These are phyloP conservation scores for Sanghuangporus weigelae DNA, from an alignment of 1,284 basidiomycete species.

Conservation along the genomic window DNA sequence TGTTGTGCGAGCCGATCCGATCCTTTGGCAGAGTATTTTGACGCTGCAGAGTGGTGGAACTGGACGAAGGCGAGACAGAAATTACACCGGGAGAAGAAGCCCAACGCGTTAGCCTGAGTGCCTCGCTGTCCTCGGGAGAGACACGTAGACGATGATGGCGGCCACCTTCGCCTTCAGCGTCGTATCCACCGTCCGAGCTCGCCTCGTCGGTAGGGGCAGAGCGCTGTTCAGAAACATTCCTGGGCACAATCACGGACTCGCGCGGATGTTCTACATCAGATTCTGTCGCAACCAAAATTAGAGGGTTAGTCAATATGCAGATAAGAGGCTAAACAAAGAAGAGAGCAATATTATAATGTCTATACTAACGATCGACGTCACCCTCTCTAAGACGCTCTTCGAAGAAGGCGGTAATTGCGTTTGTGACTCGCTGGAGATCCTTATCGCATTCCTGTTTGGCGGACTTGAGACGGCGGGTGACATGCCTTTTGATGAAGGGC, in stretches of 20 bases:
- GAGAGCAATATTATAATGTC: neutral
- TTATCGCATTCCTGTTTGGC: slow-evolving; percentile 97
- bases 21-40: slow-evolving; percentile 65
- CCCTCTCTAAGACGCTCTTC: slow-evolving; percentile 80
- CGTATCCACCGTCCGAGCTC: slow-evolving; percentile 74
- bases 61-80: slow-evolving; percentile 59
- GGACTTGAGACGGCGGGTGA: slow-evolving; percentile 86
- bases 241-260: slow-evolving; percentile 45
- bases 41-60: slow-evolving; percentile 62
- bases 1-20: slow-evolving; percentile 35
- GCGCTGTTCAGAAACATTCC: slow-evolving; percentile 50
- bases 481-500: slow-evolving; percentile 91
- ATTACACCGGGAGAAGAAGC: slow-evolving; percentile 49
- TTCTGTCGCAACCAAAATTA: slow-evolving; percentile 11
- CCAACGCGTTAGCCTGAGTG: slow-evolving; percentile 47
- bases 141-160: slow-evolving; percentile 72
- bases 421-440: slow-evolving; percentile 87
- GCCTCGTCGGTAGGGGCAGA: slow-evolving; percentile 61
- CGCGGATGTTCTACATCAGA: slow-evolving; percentile 24
- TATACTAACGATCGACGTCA: slow-evolving; percentile 40
- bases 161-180: slow-evolving; percentile 61
- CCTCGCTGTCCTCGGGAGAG: slow-evolving; percentile 42
- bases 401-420: slow-evolving; percentile 90
- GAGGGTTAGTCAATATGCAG: slow-evolving; percentile 28
- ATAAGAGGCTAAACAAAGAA: slow-evolving; percentile 36